These are phyloP conservation scores for Paramecium sexaurelia DNA, from an alignment of 73 alveolate species.

Conservation along the genomic window DNA sequence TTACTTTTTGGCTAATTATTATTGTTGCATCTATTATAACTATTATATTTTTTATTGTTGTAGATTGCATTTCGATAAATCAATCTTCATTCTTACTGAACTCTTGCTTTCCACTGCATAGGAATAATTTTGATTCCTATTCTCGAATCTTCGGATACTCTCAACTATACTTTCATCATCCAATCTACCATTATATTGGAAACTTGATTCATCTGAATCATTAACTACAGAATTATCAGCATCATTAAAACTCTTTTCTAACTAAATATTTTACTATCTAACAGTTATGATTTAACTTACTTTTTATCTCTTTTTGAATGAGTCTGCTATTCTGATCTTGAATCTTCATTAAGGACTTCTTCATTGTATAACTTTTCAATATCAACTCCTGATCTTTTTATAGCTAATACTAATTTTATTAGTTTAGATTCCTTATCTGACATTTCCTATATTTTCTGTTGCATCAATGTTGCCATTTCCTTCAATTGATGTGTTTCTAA, in stretches of 20 bases:
- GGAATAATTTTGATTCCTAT: neutral
- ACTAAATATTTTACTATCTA: neutral
- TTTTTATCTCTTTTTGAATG: neutral
- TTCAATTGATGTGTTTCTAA: neutral
- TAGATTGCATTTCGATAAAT: neutral
- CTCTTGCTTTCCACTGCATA: neutral
- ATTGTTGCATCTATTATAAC: neutral
- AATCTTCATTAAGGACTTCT: conserved; percentile 34
- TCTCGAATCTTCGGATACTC: conserved; percentile 42
- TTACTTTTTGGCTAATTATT: neutral
- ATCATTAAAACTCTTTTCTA: conserved; percentile 23
- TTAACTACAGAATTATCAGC: conserved; percentile 56
- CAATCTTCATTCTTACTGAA: neutral
- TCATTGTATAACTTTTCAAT: conserved; percentile 31
- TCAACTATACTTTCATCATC: conserved; percentile 40
- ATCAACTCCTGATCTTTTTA: conserved; percentile 7
- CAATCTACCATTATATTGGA: conserved; percentile 5
- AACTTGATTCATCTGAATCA: conserved; percentile 55
- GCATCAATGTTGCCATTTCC: neutral
- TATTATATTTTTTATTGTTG: neutral
- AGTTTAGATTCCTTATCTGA: conserved; percentile 20
- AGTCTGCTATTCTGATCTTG: neutral
- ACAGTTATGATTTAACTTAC: neutral
- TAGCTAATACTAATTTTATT: conserved; percentile 40
- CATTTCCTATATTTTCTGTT: conserved; percentile 14